Evolutionary conservation across 352 stramenopile genomes (phyloP).

Genomic region (Blastocystis sp.): DNA sequence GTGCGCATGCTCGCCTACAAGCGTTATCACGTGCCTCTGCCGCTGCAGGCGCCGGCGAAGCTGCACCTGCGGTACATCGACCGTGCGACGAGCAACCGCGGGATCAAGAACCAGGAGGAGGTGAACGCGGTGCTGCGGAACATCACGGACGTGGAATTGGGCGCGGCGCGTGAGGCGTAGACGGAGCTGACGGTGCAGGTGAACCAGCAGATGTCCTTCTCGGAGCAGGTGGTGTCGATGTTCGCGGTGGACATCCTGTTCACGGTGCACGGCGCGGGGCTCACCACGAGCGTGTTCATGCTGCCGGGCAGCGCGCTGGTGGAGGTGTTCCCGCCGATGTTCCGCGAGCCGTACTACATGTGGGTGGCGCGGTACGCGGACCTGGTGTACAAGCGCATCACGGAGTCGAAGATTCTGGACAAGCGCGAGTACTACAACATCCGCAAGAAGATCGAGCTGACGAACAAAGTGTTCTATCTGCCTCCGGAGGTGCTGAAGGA

Average conservation of each 20-base stretch:
- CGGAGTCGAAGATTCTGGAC: slow-evolving; percentile 33
- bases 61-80: slow-evolving; percentile 39
- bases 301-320: slow-evolving; percentile 37
- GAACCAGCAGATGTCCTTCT: slow-evolving; percentile 62
- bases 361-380: slow-evolving; percentile 15
- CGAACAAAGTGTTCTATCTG: slow-evolving; percentile 66
- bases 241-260: slow-evolving; percentile 57
- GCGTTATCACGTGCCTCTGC: background rate
- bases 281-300: slow-evolving; percentile 56
- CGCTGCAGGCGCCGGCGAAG: slow-evolving; percentile 16
- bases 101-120: slow-evolving; percentile 59
- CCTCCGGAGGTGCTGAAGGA: slow-evolving; percentile 4
- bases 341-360: slow-evolving; percentile 49
- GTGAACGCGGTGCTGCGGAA: slow-evolving; percentile 11
- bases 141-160: background rate
- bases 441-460: slow-evolving; percentile 26
- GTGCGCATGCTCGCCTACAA: slow-evolving; percentile 63
- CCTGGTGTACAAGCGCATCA: slow-evolving; percentile 39
- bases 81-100: slow-evolving; percentile 27
- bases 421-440: slow-evolving; percentile 31
- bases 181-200: slow-evolving; percentile 52
- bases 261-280: slow-evolving; percentile 40
- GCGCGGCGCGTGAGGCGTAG: slow-evolving; percentile 6
- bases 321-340: slow-evolving; percentile 54
- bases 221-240: slow-evolving; percentile 64